phyloP scores from a whole-genome alignment of 2,329 filamentous ascomycete species.

The Botrytis fabae region DNA sequence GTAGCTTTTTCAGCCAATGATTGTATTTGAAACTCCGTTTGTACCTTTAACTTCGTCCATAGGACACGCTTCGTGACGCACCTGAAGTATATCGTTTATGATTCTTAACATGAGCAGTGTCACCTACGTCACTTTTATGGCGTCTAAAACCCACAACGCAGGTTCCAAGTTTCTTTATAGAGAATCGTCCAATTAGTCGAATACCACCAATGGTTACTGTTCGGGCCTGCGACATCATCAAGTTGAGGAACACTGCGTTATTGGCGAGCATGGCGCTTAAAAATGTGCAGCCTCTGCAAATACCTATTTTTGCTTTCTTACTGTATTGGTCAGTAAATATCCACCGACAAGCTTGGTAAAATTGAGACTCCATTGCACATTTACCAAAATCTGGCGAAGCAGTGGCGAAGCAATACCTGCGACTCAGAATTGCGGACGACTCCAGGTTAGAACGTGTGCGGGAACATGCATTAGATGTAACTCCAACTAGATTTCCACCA shows the following conservation, averaged over 20 bases:
- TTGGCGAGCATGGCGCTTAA: not conserved
- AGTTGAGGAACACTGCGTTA: not conserved
- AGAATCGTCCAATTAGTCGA: not conserved
- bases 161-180: not conserved
- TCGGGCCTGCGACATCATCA: not conserved
- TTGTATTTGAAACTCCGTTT: not conserved
- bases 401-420: not conserved
- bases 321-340: not conserved
- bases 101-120: not conserved
- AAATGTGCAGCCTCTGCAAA: not conserved
- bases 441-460: not conserved
- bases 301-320: not conserved
- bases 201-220: not conserved
- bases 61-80: not conserved
- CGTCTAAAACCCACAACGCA: not conserved
- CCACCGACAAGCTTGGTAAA: not conserved
- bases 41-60: not conserved
- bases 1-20: not conserved
- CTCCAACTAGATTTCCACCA: not conserved
- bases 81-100: not conserved
- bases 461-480: not conserved
- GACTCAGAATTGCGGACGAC: not conserved
- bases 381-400: not conserved
- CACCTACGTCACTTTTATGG: not conserved
- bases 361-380: not conserved